A percentile compares a stretch with the other conserved stretches of the same genome.
phyloP scores from a whole-genome alignment of 148 eudicot species.

The Dysphania ambrosioides region DNA sequence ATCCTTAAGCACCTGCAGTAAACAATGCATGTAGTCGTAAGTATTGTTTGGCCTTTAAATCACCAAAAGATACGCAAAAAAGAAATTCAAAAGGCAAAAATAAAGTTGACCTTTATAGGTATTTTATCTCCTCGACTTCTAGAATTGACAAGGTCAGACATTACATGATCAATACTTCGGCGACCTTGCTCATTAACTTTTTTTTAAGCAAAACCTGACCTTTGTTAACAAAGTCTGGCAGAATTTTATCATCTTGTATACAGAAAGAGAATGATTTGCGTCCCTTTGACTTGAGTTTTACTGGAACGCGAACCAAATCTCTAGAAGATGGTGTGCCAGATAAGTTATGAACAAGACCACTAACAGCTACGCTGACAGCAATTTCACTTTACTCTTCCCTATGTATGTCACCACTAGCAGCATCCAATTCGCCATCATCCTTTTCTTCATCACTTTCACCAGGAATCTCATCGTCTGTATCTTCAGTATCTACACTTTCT shows the following conservation, averaged over 20 bases:
- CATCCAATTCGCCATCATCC: slow-evolving; percentile 50
- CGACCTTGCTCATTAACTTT: slow-evolving; percentile 47
- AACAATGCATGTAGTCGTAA: not conserved
- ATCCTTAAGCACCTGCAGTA: slow-evolving; percentile 73
- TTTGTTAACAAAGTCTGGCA: slow-evolving; percentile 35
- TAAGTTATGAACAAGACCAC: slow-evolving; percentile 47
- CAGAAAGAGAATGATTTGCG: slow-evolving; percentile 66
- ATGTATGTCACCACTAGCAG: slow-evolving; percentile 38
- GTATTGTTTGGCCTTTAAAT: not conserved
- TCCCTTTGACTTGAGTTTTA: slow-evolving; percentile 63
- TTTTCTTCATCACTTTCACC: slow-evolving; percentile 60
- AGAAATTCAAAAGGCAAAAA: slow-evolving; percentile 4
- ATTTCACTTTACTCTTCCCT: slow-evolving; percentile 56
- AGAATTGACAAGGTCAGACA: slow-evolving; percentile 66
- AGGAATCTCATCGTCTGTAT: slow-evolving; percentile 46
- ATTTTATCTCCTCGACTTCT: slow-evolving; percentile 67
- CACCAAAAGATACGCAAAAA: not conserved
- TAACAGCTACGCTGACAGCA: slow-evolving; percentile 59
- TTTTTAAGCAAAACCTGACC: slow-evolving; percentile 35
- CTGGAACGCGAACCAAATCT: slow-evolving; percentile 74
- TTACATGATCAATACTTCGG: slow-evolving; percentile 50
- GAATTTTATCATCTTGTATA: slow-evolving; percentile 49
- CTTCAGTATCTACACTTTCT: slow-evolving; percentile 53
- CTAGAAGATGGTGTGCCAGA: slow-evolving; percentile 35
- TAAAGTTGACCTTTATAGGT: slow-evolving; percentile 69